phyloP scores from a whole-genome alignment of 768 basidiomycete species.

The Paxillus ammoniavirescens region DNA sequence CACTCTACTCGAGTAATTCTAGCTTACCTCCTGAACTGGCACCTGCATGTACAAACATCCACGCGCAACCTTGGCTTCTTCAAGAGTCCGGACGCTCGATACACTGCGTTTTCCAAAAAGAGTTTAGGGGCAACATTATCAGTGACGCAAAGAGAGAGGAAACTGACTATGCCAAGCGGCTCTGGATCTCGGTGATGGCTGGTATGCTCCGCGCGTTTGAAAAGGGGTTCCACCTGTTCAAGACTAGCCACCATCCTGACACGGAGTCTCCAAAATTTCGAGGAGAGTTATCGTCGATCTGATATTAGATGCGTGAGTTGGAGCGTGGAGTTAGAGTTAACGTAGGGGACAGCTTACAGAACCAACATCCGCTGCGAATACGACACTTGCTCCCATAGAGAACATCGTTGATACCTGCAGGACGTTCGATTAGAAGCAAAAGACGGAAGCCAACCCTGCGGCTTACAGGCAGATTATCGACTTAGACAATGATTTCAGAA shows the following conservation, averaged over 20 bases:
- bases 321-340: not conserved
- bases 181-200: slow-evolving; percentile 90
- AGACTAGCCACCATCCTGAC: slow-evolving; percentile 93
- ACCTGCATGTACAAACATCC: slow-evolving; percentile 91
- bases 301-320: slow-evolving; percentile 1
- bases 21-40: slow-evolving; percentile 86
- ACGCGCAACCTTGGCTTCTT: slow-evolving; percentile 89
- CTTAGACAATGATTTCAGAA: slow-evolving; percentile 34
- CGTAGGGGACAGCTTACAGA: slow-evolving; percentile 49
- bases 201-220: slow-evolving; percentile 75
- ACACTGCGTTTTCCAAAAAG: slow-evolving; percentile 52
- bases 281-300: slow-evolving; percentile 94
- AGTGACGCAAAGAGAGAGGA: not conserved
- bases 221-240: slow-evolving; percentile 94
- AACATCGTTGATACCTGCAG: slow-evolving; percentile 85
- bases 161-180: slow-evolving; percentile 90
- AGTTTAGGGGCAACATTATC: slow-evolving; percentile 6
- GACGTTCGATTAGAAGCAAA: not conserved
- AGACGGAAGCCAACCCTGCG: not conserved
- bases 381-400: slow-evolving; percentile 82
- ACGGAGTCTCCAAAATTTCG: slow-evolving; percentile 93
- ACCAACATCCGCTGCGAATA: slow-evolving; percentile 94
- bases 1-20: not conserved
- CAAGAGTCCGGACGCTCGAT: slow-evolving; percentile 90
- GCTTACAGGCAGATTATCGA: slow-evolving; percentile 85